phyloP scores from a whole-genome alignment of 2,329 filamentous ascomycete species.

The Cephalotrichum gorgonifer region DNA sequence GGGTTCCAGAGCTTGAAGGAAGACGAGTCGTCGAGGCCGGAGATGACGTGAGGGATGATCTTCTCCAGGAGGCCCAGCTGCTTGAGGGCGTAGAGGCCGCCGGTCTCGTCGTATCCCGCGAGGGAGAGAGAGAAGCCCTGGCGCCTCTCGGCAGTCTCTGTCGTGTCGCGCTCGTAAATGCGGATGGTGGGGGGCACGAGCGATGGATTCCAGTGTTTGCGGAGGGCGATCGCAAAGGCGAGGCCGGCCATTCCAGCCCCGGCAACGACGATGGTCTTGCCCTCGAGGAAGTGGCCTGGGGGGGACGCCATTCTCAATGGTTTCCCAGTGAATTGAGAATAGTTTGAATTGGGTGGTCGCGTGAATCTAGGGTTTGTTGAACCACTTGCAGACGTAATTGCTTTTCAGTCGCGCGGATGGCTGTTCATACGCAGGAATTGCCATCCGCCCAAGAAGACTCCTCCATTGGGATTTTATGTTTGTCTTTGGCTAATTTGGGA shows the following conservation, averaged over 20 bases:
- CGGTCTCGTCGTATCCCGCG: constrained; percentile 19
- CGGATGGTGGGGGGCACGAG: constrained; percentile 20
- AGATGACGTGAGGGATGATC: constrained; percentile 18
- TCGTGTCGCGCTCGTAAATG: constrained; percentile 30
- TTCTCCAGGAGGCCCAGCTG: constrained; percentile 26
- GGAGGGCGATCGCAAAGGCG: constrained; percentile 28
- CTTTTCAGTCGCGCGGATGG: too few species aligned
- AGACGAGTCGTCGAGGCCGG: constrained; percentile 17
- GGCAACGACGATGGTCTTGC: constrained; percentile 30
- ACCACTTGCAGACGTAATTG: too few species aligned
- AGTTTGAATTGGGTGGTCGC: too few species aligned
- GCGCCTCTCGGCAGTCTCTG: constrained; percentile 16
- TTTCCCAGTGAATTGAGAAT: too few species aligned
- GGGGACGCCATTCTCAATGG: background rate
- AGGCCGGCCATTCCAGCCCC: constrained; percentile 33
- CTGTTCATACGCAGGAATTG: too few species aligned
- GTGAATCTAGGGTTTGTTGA: too few species aligned
- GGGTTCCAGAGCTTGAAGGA: constrained; percentile 29
- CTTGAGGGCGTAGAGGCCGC: constrained; percentile 25
- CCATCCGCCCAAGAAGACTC: too few species aligned
- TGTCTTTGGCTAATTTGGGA: too few species aligned
- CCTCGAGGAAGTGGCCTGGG: constrained; percentile 18
- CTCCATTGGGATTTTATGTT: too few species aligned
- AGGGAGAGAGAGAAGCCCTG: constrained; percentile 29
- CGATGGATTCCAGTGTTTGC: constrained; percentile 23